Base-by-base conservation (phyloP, 2,329 filamentous ascomycete genomes). In the Canariomyces notabilis region DNA sequence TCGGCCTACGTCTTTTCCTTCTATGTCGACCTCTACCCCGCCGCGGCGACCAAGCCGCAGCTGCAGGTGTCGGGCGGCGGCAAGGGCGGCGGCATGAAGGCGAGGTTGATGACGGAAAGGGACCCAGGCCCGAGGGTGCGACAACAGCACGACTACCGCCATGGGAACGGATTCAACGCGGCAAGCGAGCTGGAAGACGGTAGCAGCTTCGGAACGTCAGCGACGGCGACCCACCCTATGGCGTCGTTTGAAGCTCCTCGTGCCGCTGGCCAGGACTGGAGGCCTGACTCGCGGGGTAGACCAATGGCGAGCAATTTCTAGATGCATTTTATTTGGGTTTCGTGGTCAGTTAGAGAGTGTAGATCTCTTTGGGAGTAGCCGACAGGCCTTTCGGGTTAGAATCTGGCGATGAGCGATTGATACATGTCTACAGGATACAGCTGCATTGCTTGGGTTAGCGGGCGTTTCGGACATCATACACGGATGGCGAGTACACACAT, bases 1-100 rank as follows among this genome's bases (percentile, higher is more conserved):
- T 87, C 86, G 43, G 85, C 90, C 61, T 97, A 95, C 69, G 75
- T 94, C 51, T 77, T 91, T 52, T 89, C 85, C 51, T 97, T 95
- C 72, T 77, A 85, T 60, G 75, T 96, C 62, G 91, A 98, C 68
- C 80, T 98, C 40, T 75, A 87, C 53, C 93, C 93, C 0, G 87
- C 88, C 9, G 72, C 85, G 2, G 72, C 77, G 51, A 85, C 81
- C 9, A 63, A 59, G 52, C 42, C 46, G 21, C 44, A 44, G 22
- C 26, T 16, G 14, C 23, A 29, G 18, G 29, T 39, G 5, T 39
- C 31, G 2, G 21, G 12, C 6, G 22, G 19, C 21, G 20, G 22
- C 1, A 19, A 22, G 14, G 23, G 20, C 33, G 23, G 20, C 33
- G 35, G 20, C 4, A 20, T 39, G 15, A 35, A 36, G 12, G 32